Conservation (phyloP, 371 early-diverging fungal genomes). For the Circinella umbellata region DNA sequence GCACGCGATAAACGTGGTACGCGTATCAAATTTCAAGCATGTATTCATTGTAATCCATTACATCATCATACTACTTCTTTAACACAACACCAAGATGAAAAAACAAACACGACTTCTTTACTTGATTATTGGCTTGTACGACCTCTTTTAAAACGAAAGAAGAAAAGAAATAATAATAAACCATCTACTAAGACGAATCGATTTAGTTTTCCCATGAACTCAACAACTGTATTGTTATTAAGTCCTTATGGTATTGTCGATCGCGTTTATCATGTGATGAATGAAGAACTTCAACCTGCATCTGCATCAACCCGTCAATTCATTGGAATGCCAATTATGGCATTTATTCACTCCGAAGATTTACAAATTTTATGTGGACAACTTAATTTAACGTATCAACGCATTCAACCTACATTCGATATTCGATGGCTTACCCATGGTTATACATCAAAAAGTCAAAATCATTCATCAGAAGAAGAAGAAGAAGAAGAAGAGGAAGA, state of each 20-base stretch:
- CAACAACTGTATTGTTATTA: slow-evolving; percentile 31
- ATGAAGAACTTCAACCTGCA: slow-evolving; percentile 19
- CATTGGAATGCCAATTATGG: slow-evolving; percentile 45
- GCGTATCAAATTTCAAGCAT: slow-evolving; percentile 28
- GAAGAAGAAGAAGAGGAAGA: background rate
- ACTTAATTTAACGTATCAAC: slow-evolving; percentile 19
- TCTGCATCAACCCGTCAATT: slow-evolving; percentile 19
- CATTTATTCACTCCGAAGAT: slow-evolving; percentile 43
- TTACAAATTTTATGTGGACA: slow-evolving; percentile 34
- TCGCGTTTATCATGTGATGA: slow-evolving; percentile 28
- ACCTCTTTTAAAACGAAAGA: slow-evolving; percentile 13
- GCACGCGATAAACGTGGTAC: slow-evolving; percentile 3
- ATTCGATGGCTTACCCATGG: slow-evolving; percentile 33
- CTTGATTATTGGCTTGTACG: slow-evolving; percentile 46
- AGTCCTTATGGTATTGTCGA: slow-evolving; percentile 44
- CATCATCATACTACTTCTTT: background rate
- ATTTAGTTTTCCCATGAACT: background rate
- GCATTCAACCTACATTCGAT: slow-evolving; percentile 24
- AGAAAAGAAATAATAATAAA: background rate
- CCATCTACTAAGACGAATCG: background rate
- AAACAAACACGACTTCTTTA: slow-evolving; percentile 15
- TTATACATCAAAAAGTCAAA: background rate
- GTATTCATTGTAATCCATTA: slow-evolving; percentile 40
- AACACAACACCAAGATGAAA: background rate
- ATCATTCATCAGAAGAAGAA: no score